phyloP scores from a whole-genome alignment of 208 protist species.

The Leptomonas pyrrhocoris region DNA sequence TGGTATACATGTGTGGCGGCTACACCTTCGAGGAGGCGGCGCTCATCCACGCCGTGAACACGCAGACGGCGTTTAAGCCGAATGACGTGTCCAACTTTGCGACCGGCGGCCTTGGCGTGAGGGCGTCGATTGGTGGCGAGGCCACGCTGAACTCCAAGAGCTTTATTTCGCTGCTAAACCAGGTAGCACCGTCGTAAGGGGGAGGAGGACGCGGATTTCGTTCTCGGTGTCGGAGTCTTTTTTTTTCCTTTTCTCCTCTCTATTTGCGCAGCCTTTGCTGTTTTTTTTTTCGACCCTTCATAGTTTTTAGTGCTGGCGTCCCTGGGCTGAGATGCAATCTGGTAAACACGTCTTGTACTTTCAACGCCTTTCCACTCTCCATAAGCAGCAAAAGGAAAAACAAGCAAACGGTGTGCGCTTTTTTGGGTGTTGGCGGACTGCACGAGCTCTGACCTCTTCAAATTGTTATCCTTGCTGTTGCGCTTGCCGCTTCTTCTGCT shows the following conservation, averaged over 20 bases:
- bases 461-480: too few relatives aligned
- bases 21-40: conserved; percentile 86
- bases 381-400: too few relatives aligned
- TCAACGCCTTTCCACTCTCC: too few relatives aligned
- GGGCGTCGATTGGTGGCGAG: conserved; percentile 60
- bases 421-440: too few relatives aligned
- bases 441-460: too few relatives aligned
- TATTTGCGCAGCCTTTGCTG: not conserved
- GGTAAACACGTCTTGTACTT: too few relatives aligned
- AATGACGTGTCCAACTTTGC: conserved; percentile 46
- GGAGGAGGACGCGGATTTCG: too few relatives aligned
- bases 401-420: too few relatives aligned
- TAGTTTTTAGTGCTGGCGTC: too few relatives aligned
- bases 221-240: not conserved
- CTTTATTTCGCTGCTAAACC: conserved; percentile 55
- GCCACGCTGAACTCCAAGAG: conserved; percentile 56
- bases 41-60: conserved; percentile 75
- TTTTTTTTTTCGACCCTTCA: too few relatives aligned
- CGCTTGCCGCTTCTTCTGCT: too few relatives aligned
- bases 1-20: conserved; percentile 87
- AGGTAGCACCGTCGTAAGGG: conserved; percentile 31
- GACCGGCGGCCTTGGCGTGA: conserved; percentile 34
- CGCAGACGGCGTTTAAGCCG: conserved; percentile 58
- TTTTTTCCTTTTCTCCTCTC: conserved; percentile 13
- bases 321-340: too few relatives aligned